A percentile compares a stretch with the other conserved stretches of the same genome.
Conservation (phyloP, 495 filamentous ascomycete species). For the Penicillium nucicola region DNA sequence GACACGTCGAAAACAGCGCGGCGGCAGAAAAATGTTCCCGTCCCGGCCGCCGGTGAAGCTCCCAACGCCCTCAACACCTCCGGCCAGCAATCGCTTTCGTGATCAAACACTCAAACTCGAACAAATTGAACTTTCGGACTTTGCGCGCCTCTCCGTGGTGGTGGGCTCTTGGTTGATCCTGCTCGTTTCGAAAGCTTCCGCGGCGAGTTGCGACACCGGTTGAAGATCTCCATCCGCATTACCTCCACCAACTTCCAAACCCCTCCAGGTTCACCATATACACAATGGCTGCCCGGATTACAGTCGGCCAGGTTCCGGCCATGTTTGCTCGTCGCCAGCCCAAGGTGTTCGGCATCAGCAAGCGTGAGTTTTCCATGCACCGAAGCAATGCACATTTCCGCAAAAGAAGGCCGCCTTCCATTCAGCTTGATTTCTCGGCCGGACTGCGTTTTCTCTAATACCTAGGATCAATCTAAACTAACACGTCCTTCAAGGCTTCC, state of each 20-base stretch:
- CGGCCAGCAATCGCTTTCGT: conserved; percentile 13
- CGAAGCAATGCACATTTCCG: neutral
- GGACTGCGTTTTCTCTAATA: neutral
- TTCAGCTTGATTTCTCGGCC: conserved; percentile 3
- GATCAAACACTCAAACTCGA: conserved; percentile 9
- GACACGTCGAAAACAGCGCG: conserved; percentile 18
- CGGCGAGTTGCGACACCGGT: conserved; percentile 21
- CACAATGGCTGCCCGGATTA: conserved; percentile 39
- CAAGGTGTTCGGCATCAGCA: conserved; percentile 26
- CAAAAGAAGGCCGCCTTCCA: conserved; percentile 1
- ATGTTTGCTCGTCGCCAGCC: conserved; percentile 40
- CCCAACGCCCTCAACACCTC: conserved; percentile 43
- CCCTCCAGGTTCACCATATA: conserved; percentile 7
- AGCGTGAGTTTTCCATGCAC: conserved; percentile 35
- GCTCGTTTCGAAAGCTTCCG: conserved; percentile 21
- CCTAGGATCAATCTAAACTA: neutral
- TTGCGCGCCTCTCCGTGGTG: conserved; percentile 22
- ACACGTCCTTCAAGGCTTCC: conserved; percentile 23
- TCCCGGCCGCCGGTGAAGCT: conserved; percentile 45
- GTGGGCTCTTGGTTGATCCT: conserved; percentile 31
- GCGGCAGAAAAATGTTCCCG: conserved; percentile 50
- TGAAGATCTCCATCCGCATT: conserved; percentile 15
- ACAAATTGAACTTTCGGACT: conserved; percentile 7
- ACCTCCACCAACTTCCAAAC: conserved; percentile 4
- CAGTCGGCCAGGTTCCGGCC: conserved; percentile 34